Base-by-base conservation (phyloP, 352 stramenopile species). In the Globisporangium mamillatum region DNA sequence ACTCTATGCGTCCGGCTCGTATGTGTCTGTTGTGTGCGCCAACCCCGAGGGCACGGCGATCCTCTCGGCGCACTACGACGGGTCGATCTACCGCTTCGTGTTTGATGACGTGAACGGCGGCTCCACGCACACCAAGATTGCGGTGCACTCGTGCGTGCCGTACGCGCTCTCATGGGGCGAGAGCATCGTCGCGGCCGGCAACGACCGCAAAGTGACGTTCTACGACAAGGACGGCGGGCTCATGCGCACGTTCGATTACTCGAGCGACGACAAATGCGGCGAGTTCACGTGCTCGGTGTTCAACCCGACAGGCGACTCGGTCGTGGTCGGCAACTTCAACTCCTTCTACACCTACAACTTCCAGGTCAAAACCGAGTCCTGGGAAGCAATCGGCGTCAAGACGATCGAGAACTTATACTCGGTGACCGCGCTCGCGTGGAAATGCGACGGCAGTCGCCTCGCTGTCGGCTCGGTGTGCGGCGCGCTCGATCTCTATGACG, bases 271-370 rank as follows among this genome's bases (percentile, higher is more conserved):
- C 46, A 86, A 90, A 38, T 90, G 82, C 66, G 86, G 86, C 20
- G 89, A 94, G 66, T 97, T 96, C 66, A 94, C 86, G 25, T 82
- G 75, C 46, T 82, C 75, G 24, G 80, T 92, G 20, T 89, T 93
- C 69, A 98, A 98, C 52, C 92, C 92, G 25, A 98, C 89, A 24
- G 95, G 94, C 9, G 94, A 98, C 65, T 88, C 81, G 27, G 82
- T 98, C 25, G 92, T 98, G 12, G 81, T 98, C 3, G 95, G 94
- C 48, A 98, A 98, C 75, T 98, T 97, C 68, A 90, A 98, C 70
- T 84, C 75, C 52, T 98, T 98, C 71, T 97, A 96, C 77, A 90
- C 92, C 14, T 98, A 93, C 77, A 81, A 81, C 48, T 95, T 91
- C 71, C 89, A 96, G 68, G 72, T 80, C 56, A 92, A 94, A 72